Evolutionary conservation across 148 eudicot species (phyloP), one percentile per base, ranked within the genome.

Genomic region (Selenicereus undatus): DNA sequence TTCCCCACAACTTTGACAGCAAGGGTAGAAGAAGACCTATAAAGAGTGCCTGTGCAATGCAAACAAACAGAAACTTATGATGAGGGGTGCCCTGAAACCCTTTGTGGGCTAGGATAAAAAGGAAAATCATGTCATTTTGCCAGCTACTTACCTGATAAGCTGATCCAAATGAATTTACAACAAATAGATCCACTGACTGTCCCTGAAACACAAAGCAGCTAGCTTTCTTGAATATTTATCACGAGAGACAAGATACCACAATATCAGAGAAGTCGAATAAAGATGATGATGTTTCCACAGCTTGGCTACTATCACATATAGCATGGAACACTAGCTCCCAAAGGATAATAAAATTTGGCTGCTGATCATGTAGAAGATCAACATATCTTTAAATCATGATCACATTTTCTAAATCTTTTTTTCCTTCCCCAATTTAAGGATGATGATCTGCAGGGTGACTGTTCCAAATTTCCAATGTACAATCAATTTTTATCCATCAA

Each of bases 111-210:
- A 26, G 72, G 54, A 80, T 45, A 27, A 26, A 66, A 27, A 26
- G 29, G 48, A 64, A 51, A 58, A 65, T 13, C 12, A 20, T 42
- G 73, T 65, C 60, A 43, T 30, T 8, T 60, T 39, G 77, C 42
- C 65, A 43, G 85, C 39, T 75, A 80, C 86, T 86, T 79, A 96
- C 99, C 89, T 96, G 99, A 87, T 88, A 96, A 82, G 97, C 98
- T 82, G 99, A 96, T 86, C 99, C 99, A 84, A 75, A 96, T 54
- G 99, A 96, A 86, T 96, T 96, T n/a, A 96, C 90, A 81, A 92
- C 99, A 86, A 96, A 96, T 52, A 96, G 90, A 90, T 96, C 99
- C 83, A 96, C 85, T 54, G 95, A 78, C 48, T 89, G 90, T 83
- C 93, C 94, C 99, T 96, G 92, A 73, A 71, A 84, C 76, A 71